Base-by-base conservation (phyloP, 345 rosid species). In the Hevea brasiliensis region DNA sequence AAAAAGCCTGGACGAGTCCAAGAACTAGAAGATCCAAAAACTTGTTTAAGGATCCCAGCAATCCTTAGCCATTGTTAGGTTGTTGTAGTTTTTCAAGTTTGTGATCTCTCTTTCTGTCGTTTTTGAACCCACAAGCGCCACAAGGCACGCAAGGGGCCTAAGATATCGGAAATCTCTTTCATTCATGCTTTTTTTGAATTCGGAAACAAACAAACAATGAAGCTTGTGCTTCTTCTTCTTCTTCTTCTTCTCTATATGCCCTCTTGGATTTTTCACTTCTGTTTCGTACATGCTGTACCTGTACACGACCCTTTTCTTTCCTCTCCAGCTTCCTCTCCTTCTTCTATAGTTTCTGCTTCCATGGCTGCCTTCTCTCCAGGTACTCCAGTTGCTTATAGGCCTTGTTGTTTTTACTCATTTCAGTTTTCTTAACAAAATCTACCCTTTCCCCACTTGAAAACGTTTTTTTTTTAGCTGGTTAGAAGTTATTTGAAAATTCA, bases 341-440 rank as follows among this genome's bases (percentile, higher is more conserved):
- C 66, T 77, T 74, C 85, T 62, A 76, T 81, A 3, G 7, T 73
- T 44, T 83, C 89, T 63, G 40, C 86, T 84, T 82, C 85, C 76
- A 67, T 84, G 85, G 72, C 87, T 35, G 77, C 81, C 48, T 77
- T 86, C 32, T 85, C 94, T 81, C 97, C 97, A 80, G 94, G 94
- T 89, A 71, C 54, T 18, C 10, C 1, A 6, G 41, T 45, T 15
- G 15, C 48, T 0, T 3, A 14, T 37, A n/a, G 26, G 26, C 24
- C 62, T 67, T 45, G 15, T 48, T 68, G 11, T 14, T 17, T 71
- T 48, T 45, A 67, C 13, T 53, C 44, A 50, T 47, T 59, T 26
- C 40, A 26, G 55, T 20, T 17, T 50, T 47, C 37, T 50, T 50
- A 17, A 4, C 55, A 17, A 18, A 14, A 3, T 15, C 0, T 12